Evolutionary conservation across 306 rosid genomes (phyloP), one percentile per base, ranked within the genome.

Genomic region (Castanopsis chinensis): DNA sequence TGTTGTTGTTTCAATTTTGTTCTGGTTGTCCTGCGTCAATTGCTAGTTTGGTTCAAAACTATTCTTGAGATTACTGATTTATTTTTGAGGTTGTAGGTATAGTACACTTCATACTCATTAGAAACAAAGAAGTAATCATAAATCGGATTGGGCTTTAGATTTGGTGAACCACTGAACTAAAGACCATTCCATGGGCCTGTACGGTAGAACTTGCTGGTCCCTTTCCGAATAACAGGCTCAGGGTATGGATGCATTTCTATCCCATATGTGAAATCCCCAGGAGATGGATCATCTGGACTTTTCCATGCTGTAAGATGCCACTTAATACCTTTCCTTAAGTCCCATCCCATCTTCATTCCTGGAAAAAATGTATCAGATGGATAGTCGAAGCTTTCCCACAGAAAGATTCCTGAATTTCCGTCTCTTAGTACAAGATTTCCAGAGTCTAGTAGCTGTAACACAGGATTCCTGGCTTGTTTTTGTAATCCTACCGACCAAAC

Each of bases 101-200:
- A 79, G 33, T 79, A 79, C 3, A 59, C 35, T 51, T 79, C 77
- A 71, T 71, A 61, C 27, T 59, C 53, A 25, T 56, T 25, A 64
- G 13, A 2, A 7, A 37, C 11, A 7, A 37, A 37, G 45, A 37
- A 37, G 45, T 7, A 37, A 7, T 37, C 45, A 2, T 37, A 37
- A 37, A 37, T 37, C 55, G 37, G 18, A 73, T 57, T 1, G 45
- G 45, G 45, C 45, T 37, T 37, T 7, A 37, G 45, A 37, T 37
- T 11, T 0, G 45, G 45, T 2, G 74, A 4, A 6, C 83, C 83
- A 35, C 69, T 80, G 30, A 51, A 73, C 13, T 27, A 41, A 41
- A 73, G 27, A 2, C 83, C 83, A 17, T 80, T 75, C 84, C 84
- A 80, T 10, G 75, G 75, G 2, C 79, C 84, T 1, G 51, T 13